Evolutionary conservation across 2,329 filamentous ascomycete genomes (phyloP), one percentile per base, ranked within the genome.

Genomic region (Sporothrix humicola): DNA sequence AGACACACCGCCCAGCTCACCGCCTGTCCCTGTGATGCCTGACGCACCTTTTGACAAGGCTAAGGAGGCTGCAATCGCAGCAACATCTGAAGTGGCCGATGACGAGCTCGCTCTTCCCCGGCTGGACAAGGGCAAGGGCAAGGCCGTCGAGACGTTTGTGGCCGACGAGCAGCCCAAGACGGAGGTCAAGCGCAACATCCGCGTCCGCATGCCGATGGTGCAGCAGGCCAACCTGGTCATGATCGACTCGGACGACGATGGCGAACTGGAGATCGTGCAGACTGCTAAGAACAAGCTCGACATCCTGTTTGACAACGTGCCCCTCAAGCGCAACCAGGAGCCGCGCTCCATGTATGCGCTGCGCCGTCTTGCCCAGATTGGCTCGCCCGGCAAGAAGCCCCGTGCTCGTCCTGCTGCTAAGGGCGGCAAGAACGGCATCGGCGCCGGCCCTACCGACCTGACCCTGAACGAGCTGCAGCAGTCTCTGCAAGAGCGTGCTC

Each of bases 281-380:
- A 80, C 83, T 0, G 82, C 82, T 69, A 87, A 86, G 76, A 84
- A 83, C 78, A 89, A 85, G 76, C 79, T 90, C 37, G 85, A 88
- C 74, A 83, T 84, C n/a, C 87, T 93, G 2, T 95, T 97, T 77
- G 89, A 94, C 78, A 90, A 88, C 17, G 81, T 92, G 2, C 92
- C 91, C 0, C 83, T 84, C 69, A 89, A 87, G 78, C 89, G 89
- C 79, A 82, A 86, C n/a, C 85, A 89, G 71, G 90, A 93, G 77
- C 84, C 88, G 1, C 85, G 85, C 37, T 89, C 92, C 0, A 83
- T 95, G 74, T 86, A 91, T 37, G 88, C 87, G 17, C 84, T 96
- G n/a, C 91, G 91, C 74, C 88, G 89, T 73, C 87, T 97, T 15
- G 93, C 94, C 2, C 90, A 94, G 75, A 82, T 96, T 26, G 87